Evolutionary conservation across 805 yeast genomes (phyloP), one percentile per base, ranked within the genome.

Genomic region (Lipomyces anomalus): DNA sequence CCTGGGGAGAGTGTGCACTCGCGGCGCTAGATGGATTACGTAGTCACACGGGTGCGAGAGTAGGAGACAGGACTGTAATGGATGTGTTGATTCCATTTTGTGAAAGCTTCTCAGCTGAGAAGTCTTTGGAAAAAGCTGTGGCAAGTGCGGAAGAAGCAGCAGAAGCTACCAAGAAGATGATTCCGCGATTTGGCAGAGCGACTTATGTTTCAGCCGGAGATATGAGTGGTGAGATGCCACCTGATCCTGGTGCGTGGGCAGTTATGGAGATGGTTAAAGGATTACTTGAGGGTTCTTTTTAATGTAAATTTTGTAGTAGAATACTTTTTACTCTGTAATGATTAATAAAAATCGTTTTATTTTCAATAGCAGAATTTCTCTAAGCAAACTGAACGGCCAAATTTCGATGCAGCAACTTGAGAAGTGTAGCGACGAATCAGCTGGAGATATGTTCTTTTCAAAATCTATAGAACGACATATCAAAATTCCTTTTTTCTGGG

Each of bases 211-310:
- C 49, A 6, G 11, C 43, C 9, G 44, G 42, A 4, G 50, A 38
- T 16, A 71, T 72, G 51, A 67, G 57, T 22, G 66, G 66, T n/a
- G 26, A 40, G 21, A 44, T 38, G 22, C 66, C 88, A 24, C 95
- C 95, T 1, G 97, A 89, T 58, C 96, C 97, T 3, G 97, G 97
- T 53, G 96, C 97, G 2, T 78, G 85, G 51, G 97, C 96, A 3
- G 69, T 89, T 20, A 82, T 78, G 34, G 84, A 76, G 17, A 62
- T 78, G 16, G 61, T 77, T 18, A 67, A 73, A 48, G 82, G 81
- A 1, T 46, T 62, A 24, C 26, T 44, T 34, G 50, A 47, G 28
- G 52, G 52, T n/a, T n/a, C n/a, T n/a, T n/a, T n/a, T n/a, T n/a
- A n/a, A n/a, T n/a, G n/a, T n/a, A n/a, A n/a, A n/a, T n/a, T n/a